phyloP scores from a whole-genome alignment of 352 stramenopile genomes.

The Pythium biforme region DNA sequence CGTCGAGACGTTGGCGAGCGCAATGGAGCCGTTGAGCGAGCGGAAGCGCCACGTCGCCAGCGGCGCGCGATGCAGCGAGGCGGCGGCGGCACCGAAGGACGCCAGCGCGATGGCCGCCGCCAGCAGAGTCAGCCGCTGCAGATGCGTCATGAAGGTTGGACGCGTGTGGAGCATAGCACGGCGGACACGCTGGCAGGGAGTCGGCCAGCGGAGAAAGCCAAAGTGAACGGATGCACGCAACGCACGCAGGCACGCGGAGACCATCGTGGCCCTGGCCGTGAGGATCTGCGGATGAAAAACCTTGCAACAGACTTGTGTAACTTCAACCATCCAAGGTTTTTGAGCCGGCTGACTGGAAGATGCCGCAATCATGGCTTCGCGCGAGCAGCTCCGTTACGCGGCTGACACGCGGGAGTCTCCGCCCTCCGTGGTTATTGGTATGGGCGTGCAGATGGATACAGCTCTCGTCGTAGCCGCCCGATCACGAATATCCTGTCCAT shows the following conservation, averaged over 20 bases:
- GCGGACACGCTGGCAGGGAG: no score
- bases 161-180: not conserved
- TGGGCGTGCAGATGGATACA: no score
- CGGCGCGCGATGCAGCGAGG: constrained; percentile 8
- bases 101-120: not conserved
- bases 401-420: no score
- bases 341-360: not conserved
- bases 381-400: not conserved
- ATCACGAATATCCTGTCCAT: no score
- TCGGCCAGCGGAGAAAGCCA: no score
- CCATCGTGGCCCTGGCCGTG: not conserved
- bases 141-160: not conserved
- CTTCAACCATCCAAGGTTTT: not conserved
- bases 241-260: no score
- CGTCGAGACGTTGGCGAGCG: constrained; percentile 44
- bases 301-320: not conserved
- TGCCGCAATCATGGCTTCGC: not conserved
- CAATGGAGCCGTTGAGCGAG: constrained; percentile 58
- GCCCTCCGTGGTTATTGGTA: no score
- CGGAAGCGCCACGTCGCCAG: constrained; percentile 53
- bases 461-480: no score
- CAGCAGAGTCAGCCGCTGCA: constrained; percentile 6
- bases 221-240: no score
- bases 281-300: not conserved
- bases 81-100: not conserved